phyloP scores from a whole-genome alignment of 805 yeast genomes.

The Blastobotrys chiropterorum region DNA sequence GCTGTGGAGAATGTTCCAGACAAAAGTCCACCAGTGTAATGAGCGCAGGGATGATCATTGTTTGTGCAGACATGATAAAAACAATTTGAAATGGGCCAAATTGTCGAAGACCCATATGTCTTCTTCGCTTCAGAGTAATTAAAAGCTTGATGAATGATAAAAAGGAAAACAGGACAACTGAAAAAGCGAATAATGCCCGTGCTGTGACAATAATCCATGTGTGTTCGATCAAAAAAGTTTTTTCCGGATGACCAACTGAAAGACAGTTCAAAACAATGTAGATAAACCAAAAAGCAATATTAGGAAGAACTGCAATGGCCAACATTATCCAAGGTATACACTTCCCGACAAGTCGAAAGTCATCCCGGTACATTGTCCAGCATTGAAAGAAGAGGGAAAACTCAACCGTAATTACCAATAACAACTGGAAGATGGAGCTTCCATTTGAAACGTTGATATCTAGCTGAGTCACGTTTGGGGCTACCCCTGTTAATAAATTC shows the following conservation, averaged over 20 bases:
- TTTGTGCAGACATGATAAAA: slow-evolving; percentile 74
- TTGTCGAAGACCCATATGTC: slow-evolving; percentile 71
- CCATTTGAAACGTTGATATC: slow-evolving; percentile 52
- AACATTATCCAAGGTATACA: slow-evolving; percentile 37
- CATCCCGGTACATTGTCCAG: slow-evolving; percentile 51
- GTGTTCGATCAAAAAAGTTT: slow-evolving; percentile 41
- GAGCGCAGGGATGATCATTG: slow-evolving; percentile 72
- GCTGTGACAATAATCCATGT: slow-evolving; percentile 28
- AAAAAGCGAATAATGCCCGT: slow-evolving; percentile 56
- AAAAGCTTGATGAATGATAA: slow-evolving; percentile 59
- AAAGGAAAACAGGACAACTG: slow-evolving; percentile 57
- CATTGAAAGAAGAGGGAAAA: slow-evolving; percentile 66
- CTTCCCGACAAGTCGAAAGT: slow-evolving; percentile 32
- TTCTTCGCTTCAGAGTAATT: slow-evolving; percentile 64
- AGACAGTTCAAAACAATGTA: slow-evolving; percentile 37
- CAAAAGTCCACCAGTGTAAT: slow-evolving; percentile 52
- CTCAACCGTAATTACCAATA: slow-evolving; percentile 58
- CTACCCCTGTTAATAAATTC: slow-evolving; percentile 41
- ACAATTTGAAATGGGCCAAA: slow-evolving; percentile 78
- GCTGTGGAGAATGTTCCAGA: slow-evolving; percentile 38
- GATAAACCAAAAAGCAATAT: slow-evolving; percentile 55
- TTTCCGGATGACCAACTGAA: slow-evolving; percentile 37
- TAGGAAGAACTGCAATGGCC: slow-evolving; percentile 48
- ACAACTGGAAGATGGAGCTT: slow-evolving; percentile 51
- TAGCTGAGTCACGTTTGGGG: slow-evolving; percentile 32